phyloP scores from a whole-genome alignment of 495 filamentous ascomycete species.

The Penicillium riverlandense region DNA sequence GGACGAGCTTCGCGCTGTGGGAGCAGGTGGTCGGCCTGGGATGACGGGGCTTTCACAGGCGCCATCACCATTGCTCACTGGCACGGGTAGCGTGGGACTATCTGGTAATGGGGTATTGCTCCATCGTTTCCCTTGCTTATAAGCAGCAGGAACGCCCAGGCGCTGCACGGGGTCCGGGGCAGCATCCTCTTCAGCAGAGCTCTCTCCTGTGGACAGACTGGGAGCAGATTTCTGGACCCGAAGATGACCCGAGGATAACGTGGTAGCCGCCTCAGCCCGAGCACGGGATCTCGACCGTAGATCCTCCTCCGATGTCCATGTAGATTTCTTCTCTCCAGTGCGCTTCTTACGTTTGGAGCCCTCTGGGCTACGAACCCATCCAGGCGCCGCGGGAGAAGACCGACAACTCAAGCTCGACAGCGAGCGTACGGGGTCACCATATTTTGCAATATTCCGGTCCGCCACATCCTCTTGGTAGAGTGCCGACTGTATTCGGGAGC shows the following conservation, averaged over 20 bases:
- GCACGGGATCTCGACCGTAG: slow-evolving; percentile 5
- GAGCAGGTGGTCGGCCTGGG: slow-evolving; percentile 2
- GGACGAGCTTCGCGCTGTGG: slow-evolving; percentile 8
- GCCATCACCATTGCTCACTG: slow-evolving; percentile 4
- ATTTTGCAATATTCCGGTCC: slow-evolving; percentile 33
- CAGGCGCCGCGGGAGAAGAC: slow-evolving; percentile 17
- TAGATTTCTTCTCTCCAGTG: slow-evolving; percentile 2
- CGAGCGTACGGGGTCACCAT: slow-evolving; percentile 12
- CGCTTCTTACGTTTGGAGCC: slow-evolving; percentile 9
- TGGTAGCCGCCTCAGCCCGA: slow-evolving; percentile 4
- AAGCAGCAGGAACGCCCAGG: slow-evolving; percentile 29
- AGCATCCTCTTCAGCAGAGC: slow-evolving; percentile 5
- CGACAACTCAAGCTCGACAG: slow-evolving; percentile 15
- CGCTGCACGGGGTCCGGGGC: slow-evolving; percentile 11
- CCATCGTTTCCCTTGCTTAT: slow-evolving; percentile 31
- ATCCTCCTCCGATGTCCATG: slow-evolving; percentile 14
- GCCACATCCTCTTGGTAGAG: slow-evolving; percentile 40
- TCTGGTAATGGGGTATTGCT: slow-evolving; percentile 34
- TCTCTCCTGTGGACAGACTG: slow-evolving; percentile 17
- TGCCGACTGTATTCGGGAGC: slow-evolving; percentile 24
- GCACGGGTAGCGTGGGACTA: slow-evolving; percentile 31
- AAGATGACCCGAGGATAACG: slow-evolving; percentile 5
- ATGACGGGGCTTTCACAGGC: slow-evolving; percentile 2
- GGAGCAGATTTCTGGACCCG: slow-evolving; percentile 29
- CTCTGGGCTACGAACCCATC: slow-evolving; percentile 12